Percentiles rank a stretch among this genome's conserved stretches.
Conservation (phyloP, 495 filamentous ascomycete genomes). For the Achaetomiella virescens region DNA sequence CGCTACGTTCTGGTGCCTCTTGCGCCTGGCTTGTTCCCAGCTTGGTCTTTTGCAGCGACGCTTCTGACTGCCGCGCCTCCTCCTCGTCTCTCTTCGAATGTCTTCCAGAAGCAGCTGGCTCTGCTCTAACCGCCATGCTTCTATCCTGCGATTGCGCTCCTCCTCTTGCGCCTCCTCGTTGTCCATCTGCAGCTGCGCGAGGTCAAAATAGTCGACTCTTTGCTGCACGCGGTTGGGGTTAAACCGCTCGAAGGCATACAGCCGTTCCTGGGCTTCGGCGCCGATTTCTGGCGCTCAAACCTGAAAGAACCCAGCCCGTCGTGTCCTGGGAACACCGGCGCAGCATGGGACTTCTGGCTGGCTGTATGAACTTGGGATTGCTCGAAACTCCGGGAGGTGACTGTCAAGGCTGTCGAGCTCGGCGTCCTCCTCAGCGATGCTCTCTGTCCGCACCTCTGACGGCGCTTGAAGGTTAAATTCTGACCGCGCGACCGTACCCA, state of each 20-base stretch:
- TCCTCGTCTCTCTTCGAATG: constrained; percentile 77
- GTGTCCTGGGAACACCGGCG: constrained; percentile 74
- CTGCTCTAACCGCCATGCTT: constrained; percentile 88
- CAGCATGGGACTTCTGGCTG: constrained; percentile 24
- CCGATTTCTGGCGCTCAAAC: constrained; percentile 37
- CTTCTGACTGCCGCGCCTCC: constrained; percentile 44
- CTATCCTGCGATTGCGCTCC: constrained; percentile 75
- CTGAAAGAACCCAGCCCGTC: constrained; percentile 84
- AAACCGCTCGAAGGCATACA: constrained; percentile 79
- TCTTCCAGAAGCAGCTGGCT: constrained; percentile 77
- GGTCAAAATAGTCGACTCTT: constrained; percentile 56
- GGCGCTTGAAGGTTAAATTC: constrained; percentile 39
- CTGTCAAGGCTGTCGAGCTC: constrained; percentile 90
- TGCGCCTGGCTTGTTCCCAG: constrained; percentile 15
- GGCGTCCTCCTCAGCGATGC: constrained; percentile 59
- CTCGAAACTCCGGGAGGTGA: constrained; percentile 77
- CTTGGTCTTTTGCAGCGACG: constrained; percentile 12
- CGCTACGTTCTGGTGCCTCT: constrained; percentile 18
- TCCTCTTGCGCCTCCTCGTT: constrained; percentile 52
- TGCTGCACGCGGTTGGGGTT: constrained; percentile 67
- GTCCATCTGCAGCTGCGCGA: constrained; percentile 48
- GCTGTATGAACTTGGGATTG: constrained; percentile 50
- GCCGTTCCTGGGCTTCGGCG: constrained; percentile 60
- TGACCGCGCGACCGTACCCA: constrained; percentile 56
- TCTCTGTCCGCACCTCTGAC: constrained; percentile 42